Evolutionary conservation across 495 filamentous ascomycete genomes (phyloP), one percentile per base, ranked within the genome.

Genomic region (Hypoxylon perforatum): DNA sequence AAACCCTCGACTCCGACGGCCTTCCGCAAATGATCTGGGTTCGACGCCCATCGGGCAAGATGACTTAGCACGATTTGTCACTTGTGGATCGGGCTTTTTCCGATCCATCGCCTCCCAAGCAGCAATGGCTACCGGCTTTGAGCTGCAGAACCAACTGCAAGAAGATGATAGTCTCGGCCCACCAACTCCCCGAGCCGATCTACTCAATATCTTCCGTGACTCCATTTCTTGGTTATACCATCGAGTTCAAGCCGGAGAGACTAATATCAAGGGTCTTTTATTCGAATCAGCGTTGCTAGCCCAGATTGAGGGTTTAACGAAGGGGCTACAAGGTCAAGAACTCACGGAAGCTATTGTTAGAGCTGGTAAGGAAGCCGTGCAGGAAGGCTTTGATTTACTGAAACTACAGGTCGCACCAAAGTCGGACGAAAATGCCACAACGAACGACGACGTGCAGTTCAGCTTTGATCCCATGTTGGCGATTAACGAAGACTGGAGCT

Each of bases 191-290:
- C 78, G 85, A 10, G 73, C 73, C 0, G 85, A 88, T 58, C 63
- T 88, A 18, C 57, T 87, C 1, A 53, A 73, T 1, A 73, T 84
- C 3, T 7, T 88, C 2, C 69, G 79, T 0, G 80, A 87, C 22
- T 78, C 81, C 0, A 78, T 77, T 38, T 51, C 51, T 4, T 87
- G 81, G 81, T 30, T 53, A 0, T 69, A 83, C 68, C 58, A 59
- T 9, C 75, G 72, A 30, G 77, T 88, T 3, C 45, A 77, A 38
- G 76, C 74, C 2, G 86, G 86, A 3, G 82, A 87, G 70, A 86
- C 81, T 0, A 88, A 86, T 62, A 74, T 83, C n/a, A 88, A 88
- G 59, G 83, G 81, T 0, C 83, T 82, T 42, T 39, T 89, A 22
- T 71, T 87, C 22, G 63, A 73, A 0, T 57, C 61, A 3, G 55